These are phyloP conservation scores for Debaryomyces sp. DNA, from an alignment of 1,139 yeast genomes.

Conservation along the genomic window DNA sequence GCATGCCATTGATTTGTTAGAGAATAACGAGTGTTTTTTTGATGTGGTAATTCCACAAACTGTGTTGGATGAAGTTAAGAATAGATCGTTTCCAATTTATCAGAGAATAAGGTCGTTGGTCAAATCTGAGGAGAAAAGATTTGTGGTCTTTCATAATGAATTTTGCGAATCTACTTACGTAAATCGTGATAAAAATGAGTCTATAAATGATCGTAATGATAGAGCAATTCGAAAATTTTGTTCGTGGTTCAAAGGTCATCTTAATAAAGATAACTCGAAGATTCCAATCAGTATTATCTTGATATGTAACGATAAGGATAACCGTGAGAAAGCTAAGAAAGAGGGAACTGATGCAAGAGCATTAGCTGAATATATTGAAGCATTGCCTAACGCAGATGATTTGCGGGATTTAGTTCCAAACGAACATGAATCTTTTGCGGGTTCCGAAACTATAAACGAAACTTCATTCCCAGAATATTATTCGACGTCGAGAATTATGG, in stretches of 20 bases:
- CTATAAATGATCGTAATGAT: slow-evolving; percentile 90
- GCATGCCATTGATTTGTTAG: slow-evolving; percentile 88
- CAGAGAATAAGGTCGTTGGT: slow-evolving; percentile 79
- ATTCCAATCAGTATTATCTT: slow-evolving; percentile 57
- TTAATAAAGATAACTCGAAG: slow-evolving; percentile 38
- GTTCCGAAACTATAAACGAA: slow-evolving; percentile 37
- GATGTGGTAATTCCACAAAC: slow-evolving; percentile 95
- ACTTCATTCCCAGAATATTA: slow-evolving; percentile 77
- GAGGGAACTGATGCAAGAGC: slow-evolving; percentile 61
- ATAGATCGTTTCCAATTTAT: slow-evolving; percentile 85
- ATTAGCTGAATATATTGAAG: slow-evolving; percentile 67
- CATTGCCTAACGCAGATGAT: slow-evolving; percentile 73
- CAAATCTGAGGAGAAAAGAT: slow-evolving; percentile 78
- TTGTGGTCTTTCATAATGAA: slow-evolving; percentile 92
- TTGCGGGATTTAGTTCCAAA: slow-evolving; percentile 81
- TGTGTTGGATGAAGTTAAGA: slow-evolving; percentile 90
- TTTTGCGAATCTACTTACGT: slow-evolving; percentile 74
- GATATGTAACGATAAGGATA: slow-evolving; percentile 77
- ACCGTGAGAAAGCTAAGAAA: slow-evolving; percentile 56
- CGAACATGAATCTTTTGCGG: slow-evolving; percentile 32
- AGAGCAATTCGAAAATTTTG: slow-evolving; percentile 82
- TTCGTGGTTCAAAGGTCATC: slow-evolving; percentile 71
- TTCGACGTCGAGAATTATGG: slow-evolving; percentile 79
- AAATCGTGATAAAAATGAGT: slow-evolving; percentile 63
- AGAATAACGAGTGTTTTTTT: slow-evolving; percentile 72